phyloP scores from a whole-genome alignment of 495 filamentous ascomycete genomes.

The Pseudomonodictys pantanalensis region DNA sequence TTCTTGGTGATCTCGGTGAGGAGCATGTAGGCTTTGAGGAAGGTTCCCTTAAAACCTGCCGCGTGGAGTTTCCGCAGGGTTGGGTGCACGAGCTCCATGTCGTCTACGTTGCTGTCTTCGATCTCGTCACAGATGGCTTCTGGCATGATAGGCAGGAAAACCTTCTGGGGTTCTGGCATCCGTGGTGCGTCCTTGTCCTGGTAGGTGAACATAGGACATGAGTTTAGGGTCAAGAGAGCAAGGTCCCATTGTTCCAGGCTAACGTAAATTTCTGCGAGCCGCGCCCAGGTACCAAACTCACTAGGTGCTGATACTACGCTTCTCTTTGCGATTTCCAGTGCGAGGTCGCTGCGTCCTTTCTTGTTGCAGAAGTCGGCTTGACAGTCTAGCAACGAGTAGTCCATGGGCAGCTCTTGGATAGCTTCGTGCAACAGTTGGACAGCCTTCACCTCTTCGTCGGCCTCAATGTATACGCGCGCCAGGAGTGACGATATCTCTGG shows the following conservation, averaged over 20 bases:
- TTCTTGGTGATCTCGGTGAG: slow-evolving; percentile 91
- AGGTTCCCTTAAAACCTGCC: slow-evolving; percentile 85
- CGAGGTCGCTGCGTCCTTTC: slow-evolving; percentile 82
- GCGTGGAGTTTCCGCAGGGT: slow-evolving; percentile 84
- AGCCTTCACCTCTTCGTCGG: slow-evolving; percentile 93
- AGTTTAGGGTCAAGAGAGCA: slow-evolving; percentile 93
- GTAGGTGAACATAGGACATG: slow-evolving; percentile 99
- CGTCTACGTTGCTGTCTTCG: slow-evolving; percentile 73
- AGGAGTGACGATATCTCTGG: slow-evolving; percentile 91
- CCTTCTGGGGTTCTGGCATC: slow-evolving; percentile 84
- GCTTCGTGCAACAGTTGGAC: slow-evolving; percentile 84
- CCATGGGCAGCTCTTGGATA: slow-evolving; percentile 88
- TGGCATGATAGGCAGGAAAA: slow-evolving; percentile 78
- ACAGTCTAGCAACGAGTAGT: slow-evolving; percentile 88
- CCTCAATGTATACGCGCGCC: slow-evolving; percentile 82
- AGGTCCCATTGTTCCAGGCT: slow-evolving; percentile 89
- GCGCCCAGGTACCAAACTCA: slow-evolving; percentile 95
- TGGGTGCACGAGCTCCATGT: slow-evolving; percentile 79
- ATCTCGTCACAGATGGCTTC: slow-evolving; percentile 96
- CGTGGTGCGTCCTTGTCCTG: slow-evolving; percentile 94
- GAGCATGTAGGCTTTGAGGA: slow-evolving; percentile 88
- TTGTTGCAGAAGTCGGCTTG: slow-evolving; percentile 89
- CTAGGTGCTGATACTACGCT: slow-evolving; percentile 92
- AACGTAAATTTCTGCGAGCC: slow-evolving; percentile 89
- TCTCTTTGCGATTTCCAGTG: slow-evolving; percentile 87